Evolutionary conservation across 1,284 basidiomycete genomes (phyloP).

Genomic region (Termitomyces sp.): DNA sequence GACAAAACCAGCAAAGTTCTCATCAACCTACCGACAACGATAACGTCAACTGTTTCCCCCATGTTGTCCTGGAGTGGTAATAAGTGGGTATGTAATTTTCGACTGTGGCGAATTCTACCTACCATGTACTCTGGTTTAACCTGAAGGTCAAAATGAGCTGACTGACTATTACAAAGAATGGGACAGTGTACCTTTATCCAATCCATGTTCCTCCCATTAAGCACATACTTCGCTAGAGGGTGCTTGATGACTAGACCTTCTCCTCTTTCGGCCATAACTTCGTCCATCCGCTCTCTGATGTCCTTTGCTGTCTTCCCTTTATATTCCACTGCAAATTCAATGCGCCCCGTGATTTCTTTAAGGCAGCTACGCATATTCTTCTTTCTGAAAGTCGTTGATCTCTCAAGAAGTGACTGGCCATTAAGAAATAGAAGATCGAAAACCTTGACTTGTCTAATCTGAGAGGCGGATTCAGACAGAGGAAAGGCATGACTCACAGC

Average conservation of each 20-base stretch:
- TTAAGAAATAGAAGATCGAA: conserved; percentile 91
- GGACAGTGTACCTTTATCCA: conserved; percentile 76
- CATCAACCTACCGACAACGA: conserved; percentile 68
- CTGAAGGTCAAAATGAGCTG: conserved; percentile 23
- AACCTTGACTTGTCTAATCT: conserved; percentile 68
- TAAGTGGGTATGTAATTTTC: neutral
- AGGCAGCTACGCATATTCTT: conserved; percentile 62
- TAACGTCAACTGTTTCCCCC: conserved; percentile 84
- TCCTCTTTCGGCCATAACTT: conserved; percentile 76
- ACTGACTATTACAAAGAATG: neutral
- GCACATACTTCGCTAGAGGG: conserved; percentile 68
- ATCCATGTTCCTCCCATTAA: conserved; percentile 82
- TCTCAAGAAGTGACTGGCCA: conserved; percentile 62
- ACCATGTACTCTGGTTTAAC: conserved; percentile 95
- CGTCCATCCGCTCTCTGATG: conserved; percentile 72
- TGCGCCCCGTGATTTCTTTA: conserved; percentile 62
- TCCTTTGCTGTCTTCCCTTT: conserved; percentile 76
- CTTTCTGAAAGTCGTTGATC: conserved; percentile 62
- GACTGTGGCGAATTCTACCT: conserved; percentile 16
- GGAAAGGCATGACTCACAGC: conserved; percentile 56
- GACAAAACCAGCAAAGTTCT: neutral
- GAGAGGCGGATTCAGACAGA: neutral
- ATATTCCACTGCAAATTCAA: conserved; percentile 74
- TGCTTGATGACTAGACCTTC: conserved; percentile 93
- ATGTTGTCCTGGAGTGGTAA: conserved; percentile 64